These are phyloP conservation scores for Tetraselmis striata DNA, from an alignment of 139 green algal genomes.

Conservation along the genomic window DNA sequence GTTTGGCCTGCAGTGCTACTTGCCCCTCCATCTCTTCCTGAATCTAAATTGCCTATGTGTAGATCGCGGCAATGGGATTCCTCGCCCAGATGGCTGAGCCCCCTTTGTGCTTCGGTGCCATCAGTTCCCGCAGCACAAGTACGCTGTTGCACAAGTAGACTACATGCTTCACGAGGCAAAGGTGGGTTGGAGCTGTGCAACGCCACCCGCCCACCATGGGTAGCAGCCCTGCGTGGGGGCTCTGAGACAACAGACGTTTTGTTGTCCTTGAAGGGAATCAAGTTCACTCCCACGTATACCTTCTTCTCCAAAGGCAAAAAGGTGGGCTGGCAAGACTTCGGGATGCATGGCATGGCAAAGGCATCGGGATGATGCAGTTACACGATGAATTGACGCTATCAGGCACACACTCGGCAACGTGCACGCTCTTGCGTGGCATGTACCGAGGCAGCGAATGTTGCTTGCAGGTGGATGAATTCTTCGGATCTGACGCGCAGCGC, in stretches of 20 bases:
- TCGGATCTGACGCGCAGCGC: constrained; percentile 37
- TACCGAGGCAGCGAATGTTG: not conserved
- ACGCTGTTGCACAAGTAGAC: constrained; percentile 67
- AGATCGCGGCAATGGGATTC: not conserved
- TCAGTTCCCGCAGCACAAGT: constrained; percentile 46
- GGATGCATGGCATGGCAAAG: not conserved
- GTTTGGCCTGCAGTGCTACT: not conserved
- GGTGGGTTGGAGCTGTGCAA: constrained; percentile 7
- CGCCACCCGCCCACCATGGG: too few relatives aligned
- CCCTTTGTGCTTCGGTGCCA: not conserved
- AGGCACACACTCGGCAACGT: too few relatives aligned
- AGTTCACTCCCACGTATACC: constrained; percentile 60
- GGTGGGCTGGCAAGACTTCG: not conserved
- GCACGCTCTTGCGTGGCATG: too few relatives aligned
- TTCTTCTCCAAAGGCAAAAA: constrained; percentile 48
- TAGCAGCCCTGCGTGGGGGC: too few relatives aligned
- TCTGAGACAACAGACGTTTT: not conserved
- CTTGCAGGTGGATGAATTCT: constrained; percentile 24
- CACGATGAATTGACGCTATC: too few relatives aligned
- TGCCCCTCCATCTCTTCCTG: not conserved
- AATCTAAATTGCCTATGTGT: too few relatives aligned
- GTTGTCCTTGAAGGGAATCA: constrained; percentile 30
- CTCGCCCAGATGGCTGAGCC: not conserved
- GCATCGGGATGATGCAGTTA: constrained; percentile 15
- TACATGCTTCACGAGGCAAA: constrained; percentile 39